These are phyloP conservation scores for Beauveria scarabaeidicola DNA, from an alignment of 2,329 filamentous ascomycete genomes.

Conservation along the genomic window DNA sequence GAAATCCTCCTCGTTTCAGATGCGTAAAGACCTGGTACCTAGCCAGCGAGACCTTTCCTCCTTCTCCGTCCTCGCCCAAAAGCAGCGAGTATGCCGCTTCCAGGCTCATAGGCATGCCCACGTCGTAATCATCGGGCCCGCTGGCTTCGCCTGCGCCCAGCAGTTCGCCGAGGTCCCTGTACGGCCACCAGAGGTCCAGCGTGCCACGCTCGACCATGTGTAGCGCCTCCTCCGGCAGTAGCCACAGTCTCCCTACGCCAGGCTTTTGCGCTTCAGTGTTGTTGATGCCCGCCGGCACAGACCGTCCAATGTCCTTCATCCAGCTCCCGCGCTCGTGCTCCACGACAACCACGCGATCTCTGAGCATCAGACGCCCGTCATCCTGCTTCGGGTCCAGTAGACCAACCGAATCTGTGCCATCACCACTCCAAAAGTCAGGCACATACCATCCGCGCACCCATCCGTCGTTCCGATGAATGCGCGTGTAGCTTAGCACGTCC, in stretches of 20 bases:
- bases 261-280: slow-evolving; percentile 38
- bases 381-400: slow-evolving; percentile 8
- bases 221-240: slow-evolving; percentile 85
- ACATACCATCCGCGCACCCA: slow-evolving; percentile 66
- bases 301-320: slow-evolving; percentile 68
- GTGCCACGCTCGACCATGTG: slow-evolving; percentile 83
- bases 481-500: slow-evolving; percentile 69
- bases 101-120: slow-evolving; percentile 76
- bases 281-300: slow-evolving; percentile 33
- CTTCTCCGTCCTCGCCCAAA: slow-evolving; percentile 59
- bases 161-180: slow-evolving; percentile 39
- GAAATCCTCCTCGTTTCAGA: slow-evolving; percentile 74
- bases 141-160: slow-evolving; percentile 21
- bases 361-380: slow-evolving; percentile 23
- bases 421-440: slow-evolving; percentile 44
- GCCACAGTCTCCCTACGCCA: slow-evolving; percentile 61
- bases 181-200: slow-evolving; percentile 79
- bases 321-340: slow-evolving; percentile 64
- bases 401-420: slow-evolving; percentile 3
- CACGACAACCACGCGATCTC: slow-evolving; percentile 55
- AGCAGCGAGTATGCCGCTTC: slow-evolving; percentile 85
- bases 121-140: slow-evolving; percentile 39
- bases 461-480: slow-evolving; percentile 62
- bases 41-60: slow-evolving; percentile 58
- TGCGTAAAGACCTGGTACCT: slow-evolving; percentile 84